Base-by-base conservation (phyloP, 441 rosid genomes). In the Gossypium schwendimanii region DNA sequence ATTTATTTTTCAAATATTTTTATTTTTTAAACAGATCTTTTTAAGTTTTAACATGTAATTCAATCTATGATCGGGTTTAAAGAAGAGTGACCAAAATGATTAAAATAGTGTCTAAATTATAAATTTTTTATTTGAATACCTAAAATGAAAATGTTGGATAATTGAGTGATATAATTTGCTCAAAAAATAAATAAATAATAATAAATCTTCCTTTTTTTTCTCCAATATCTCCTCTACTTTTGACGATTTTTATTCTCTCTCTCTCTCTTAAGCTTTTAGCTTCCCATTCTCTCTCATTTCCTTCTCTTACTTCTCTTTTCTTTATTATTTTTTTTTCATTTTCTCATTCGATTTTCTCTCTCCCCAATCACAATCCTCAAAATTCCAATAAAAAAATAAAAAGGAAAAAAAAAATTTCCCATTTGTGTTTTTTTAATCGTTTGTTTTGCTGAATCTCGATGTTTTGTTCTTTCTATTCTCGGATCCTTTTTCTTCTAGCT, bases 381-480 rank as follows among this genome's bases (percentile, higher is more conserved):
- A 55, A 55, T 20, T 55, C 6, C n/a, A 8, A 9, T 21, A 21
- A 21, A 10, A 3, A 21, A 55, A 28, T 12, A 23, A 59, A 18
- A 21, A 3, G 1, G 5, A 55, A 10, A 21, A 59, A 17, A 5
- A 17, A 26, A 67, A 49, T 67, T 58, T 55, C 41, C 17, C 58
- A 53, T 53, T 53, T 53, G 21, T 53, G 39, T 53, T 63, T 53
- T 53, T 57, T 57, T 15, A 21, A 31, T 54, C 50, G 23, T 76
- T 45, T 31, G 3, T 26, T 39, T 28, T 28, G 36, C 45, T 72
- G 80, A 79, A 74, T 73, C 83, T 80, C 79, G 73, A 83, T 78
- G 85, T 78, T 81, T 76, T 82, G 78, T 76, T 82, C 79, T 71
- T 83, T 79, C 76, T 82, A 84, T 75, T 87, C 76, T 73, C 81